phyloP scores from a whole-genome alignment of 805 yeast genomes.

The Saccharomycopsis selenospora region DNA sequence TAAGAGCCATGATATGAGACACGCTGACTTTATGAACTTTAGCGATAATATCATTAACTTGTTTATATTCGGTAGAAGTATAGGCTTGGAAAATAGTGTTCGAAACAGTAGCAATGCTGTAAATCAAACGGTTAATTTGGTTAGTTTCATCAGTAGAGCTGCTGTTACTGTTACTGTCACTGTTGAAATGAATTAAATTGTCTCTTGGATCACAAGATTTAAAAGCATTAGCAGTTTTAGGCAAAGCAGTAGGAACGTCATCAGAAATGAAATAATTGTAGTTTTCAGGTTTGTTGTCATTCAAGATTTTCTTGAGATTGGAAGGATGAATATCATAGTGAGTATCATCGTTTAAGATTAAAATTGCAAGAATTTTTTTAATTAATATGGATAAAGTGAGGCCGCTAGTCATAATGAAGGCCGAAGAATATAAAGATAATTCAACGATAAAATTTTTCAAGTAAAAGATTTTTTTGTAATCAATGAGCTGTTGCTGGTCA shows the following conservation, averaged over 20 bases:
- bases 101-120: conserved; percentile 17
- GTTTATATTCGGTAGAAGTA: conserved; percentile 17
- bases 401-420: conserved; percentile 9
- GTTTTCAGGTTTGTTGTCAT: conserved; percentile 13
- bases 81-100: conserved; percentile 16
- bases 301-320: conserved; percentile 9
- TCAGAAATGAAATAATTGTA: background rate
- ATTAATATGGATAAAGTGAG: conserved; percentile 5
- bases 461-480: conserved; percentile 14
- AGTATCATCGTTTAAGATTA: conserved; percentile 18
- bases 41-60: conserved; percentile 14
- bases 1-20: conserved; percentile 21
- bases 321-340: conserved; percentile 7
- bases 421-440: conserved; percentile 6
- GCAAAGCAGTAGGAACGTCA: too few species aligned
- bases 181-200: conserved; percentile 3
- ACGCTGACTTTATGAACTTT: conserved; percentile 18
- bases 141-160: conserved; percentile 7
- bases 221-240: background rate
- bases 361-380: conserved; percentile 14
- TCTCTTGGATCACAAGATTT: conserved; percentile 1
- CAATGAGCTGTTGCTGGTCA: conserved; percentile 3
- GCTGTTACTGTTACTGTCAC: background rate
- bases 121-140: conserved; percentile 13
- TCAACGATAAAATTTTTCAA: conserved; percentile 18